Evolutionary conservation across 306 rosid species (phyloP), one percentile per base, ranked within the genome.

Genomic region (Fragaria iinumae): DNA sequence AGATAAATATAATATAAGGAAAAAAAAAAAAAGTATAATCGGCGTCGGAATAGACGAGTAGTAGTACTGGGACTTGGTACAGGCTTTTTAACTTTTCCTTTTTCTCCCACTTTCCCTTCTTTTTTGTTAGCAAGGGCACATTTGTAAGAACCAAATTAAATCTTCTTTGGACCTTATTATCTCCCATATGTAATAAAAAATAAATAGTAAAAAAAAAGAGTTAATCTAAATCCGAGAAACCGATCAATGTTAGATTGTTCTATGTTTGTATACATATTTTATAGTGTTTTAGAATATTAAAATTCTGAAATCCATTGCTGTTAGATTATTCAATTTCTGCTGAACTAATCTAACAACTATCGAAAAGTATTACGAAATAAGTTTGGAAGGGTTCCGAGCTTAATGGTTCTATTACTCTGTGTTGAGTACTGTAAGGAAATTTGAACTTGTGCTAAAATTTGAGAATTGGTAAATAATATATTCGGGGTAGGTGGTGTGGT

Each of bases 41-140:
- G 80, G 74, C 68, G 80, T 78, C 67, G 71, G 79, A 77, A 82
- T 74, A 77, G 73, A 73, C 56, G 74, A 59, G 69, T 32, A 38
- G 70, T 41, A 29, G 64, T 76, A 67, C 60, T 4, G 49, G 27
- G 50, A 67, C 71, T 64, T 44, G 59, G 77, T 60, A 74, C 78
- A 74, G 70, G 78, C 74, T 43, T 59, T 50, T 72, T 21, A 38
- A 34, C 27, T 68, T 69, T 16, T 77, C 55, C 10, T 44, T 16
- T 74, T 50, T 57, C 36, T 39, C 47, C 2, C 57, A 44, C 49
- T 75, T 50, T 53, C 41, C 53, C 47, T 25, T 21, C 18, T 8
- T 39, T 75, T 76, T 52, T 52, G 64, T 52, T 13, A 65, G 72
- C 41, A 25, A 38, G 74, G 45, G 67, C 53, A 53, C 18, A 9